Evolutionary conservation across 2,329 filamentous ascomycete genomes (phyloP).

Genomic region (Onygenales sp.): DNA sequence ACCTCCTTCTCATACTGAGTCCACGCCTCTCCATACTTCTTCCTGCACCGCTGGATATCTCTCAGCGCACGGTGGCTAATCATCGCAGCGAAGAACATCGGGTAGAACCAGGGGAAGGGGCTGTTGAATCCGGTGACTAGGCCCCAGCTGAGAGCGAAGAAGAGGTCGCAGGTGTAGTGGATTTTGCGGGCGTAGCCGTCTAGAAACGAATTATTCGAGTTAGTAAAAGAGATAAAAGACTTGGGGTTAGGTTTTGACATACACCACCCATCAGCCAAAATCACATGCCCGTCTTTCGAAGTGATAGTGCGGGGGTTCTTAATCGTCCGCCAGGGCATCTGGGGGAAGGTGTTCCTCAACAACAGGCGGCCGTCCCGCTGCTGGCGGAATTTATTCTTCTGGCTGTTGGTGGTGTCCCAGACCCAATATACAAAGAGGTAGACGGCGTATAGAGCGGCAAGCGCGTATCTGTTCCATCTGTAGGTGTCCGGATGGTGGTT

Average conservation of each 20-base stretch:
- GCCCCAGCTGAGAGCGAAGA: slow-evolving; percentile 68
- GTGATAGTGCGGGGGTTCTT: slow-evolving; percentile 71
- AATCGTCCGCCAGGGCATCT: slow-evolving; percentile 79
- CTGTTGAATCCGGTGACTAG: slow-evolving; percentile 72
- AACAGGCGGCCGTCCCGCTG: slow-evolving; percentile 56
- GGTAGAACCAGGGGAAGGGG: slow-evolving; percentile 86
- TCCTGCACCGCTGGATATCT: slow-evolving; percentile 65
- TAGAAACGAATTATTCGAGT: slow-evolving; percentile 16
- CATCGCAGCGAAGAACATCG: slow-evolving; percentile 70
- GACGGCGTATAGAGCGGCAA: slow-evolving; percentile 55
- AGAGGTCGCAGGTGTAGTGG: slow-evolving; percentile 72
- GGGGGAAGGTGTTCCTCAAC: slow-evolving; percentile 72
- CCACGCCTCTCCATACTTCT: slow-evolving; percentile 77
- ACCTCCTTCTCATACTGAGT: slow-evolving; percentile 68
- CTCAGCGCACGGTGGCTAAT: slow-evolving; percentile 67
- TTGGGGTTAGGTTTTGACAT: slow-evolving; percentile 23
- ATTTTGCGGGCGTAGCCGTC: slow-evolving; percentile 67
- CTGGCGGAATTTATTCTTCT: slow-evolving; percentile 86
- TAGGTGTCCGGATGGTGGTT: slow-evolving; percentile 73
- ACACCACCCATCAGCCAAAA: slow-evolving; percentile 80
- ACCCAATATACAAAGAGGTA: slow-evolving; percentile 83
- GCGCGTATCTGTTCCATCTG: slow-evolving; percentile 60
- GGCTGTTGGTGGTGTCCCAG: slow-evolving; percentile 85
- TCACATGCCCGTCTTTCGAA: slow-evolving; percentile 62
- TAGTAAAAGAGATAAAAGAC: slow-evolving; percentile 10